These are phyloP conservation scores for Cyphellophora europaea DNA, from an alignment of 2,329 filamentous ascomycete species.

Conservation along the genomic window DNA sequence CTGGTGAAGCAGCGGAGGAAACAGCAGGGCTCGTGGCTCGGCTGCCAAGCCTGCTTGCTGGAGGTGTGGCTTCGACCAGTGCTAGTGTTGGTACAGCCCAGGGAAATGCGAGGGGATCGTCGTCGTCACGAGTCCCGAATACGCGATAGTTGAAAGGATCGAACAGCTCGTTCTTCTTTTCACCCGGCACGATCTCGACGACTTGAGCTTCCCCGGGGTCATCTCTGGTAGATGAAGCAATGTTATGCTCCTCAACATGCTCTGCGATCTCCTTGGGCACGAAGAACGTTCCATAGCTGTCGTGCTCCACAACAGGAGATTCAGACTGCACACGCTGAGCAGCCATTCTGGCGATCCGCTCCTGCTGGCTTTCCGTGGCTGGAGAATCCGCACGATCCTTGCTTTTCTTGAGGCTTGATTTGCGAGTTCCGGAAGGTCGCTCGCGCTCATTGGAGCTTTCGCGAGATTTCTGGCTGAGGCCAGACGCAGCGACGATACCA, in stretches of 20 bases:
- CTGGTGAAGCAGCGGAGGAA: constrained; percentile 22
- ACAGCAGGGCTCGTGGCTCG: constrained; percentile 22
- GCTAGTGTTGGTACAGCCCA: constrained; percentile 45
- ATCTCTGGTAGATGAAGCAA: constrained; percentile 8
- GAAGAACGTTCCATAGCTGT: constrained; percentile 34
- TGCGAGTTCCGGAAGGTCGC: constrained; percentile 11
- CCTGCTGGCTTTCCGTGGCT: constrained; percentile 10
- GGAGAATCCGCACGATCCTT: constrained; percentile 8
- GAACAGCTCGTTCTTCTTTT: constrained; percentile 9
- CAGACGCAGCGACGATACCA: constrained; percentile 34
- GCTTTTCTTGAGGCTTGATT: constrained; percentile 21
- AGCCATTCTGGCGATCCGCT: constrained; percentile 20
- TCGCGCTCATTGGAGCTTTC: constrained; percentile 20
- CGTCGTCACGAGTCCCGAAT: constrained; percentile 12
- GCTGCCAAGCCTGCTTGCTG: constrained; percentile 32
- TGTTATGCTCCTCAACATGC: constrained; percentile 28
- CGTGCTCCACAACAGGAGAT: constrained; percentile 25
- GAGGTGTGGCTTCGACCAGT: constrained; percentile 49
- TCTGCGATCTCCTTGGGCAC: constrained; percentile 29
- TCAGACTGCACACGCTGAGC: constrained; percentile 23
- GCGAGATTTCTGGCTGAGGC: constrained; percentile 20
- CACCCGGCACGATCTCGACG: constrained; percentile 16
- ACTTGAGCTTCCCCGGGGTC: constrained; percentile 14
- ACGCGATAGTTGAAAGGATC: constrained; percentile 15
- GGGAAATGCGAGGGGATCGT: constrained; percentile 20